Base-by-base conservation (phyloP, 2,329 filamentous ascomycete genomes). In the Raffaelea albimanens region DNA sequence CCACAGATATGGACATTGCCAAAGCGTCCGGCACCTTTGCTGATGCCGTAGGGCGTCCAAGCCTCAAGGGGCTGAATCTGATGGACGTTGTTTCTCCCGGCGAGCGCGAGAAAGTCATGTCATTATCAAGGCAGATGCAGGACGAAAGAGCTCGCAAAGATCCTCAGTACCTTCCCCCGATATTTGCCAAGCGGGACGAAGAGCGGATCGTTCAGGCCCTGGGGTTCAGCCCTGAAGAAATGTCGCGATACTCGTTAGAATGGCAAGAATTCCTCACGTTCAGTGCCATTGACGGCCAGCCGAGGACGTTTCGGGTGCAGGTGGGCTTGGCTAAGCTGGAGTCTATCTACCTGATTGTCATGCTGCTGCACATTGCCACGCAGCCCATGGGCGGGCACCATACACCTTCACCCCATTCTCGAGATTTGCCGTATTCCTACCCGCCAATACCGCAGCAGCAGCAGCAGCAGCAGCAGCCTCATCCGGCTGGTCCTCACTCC, bases 111-210 rank as follows among this genome's bases (percentile, higher is more conserved):
- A 77, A 71, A 50, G 64, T 80, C 4, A 56, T 64, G 38, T 63
- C 62, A 9, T 61, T 81, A 40, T 73, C 76, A 53, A 67, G 67
- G 43, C 67, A 69, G 44, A 66, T 84, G 42, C 70, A 77, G 45
- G 72, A 75, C 16, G 79, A 83, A 53, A 77, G 79, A 50, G 64
- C 68, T 29, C 67, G 70, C 53, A 76, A 70, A 47, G 76, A 80
- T 25, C 78, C 79, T 18, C 78, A 77, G 41, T 82, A 83, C 57
- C 66, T 83, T 19, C 79, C 80, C 4, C 80, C 80, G 2, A 82
- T 83, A n/a, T 71, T 78, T 50, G 70, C 68, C 34, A 72, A 71
- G 52, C 64, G 70, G 43, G 71, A 76, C 49, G 72, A 77, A 44
- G 72, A 77, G 21, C 67, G 72, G 22, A 69, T 78, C 16, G 73